Evolutionary conservation across 148 eudicot species (phyloP).

Genomic region (Cornus florida): DNA sequence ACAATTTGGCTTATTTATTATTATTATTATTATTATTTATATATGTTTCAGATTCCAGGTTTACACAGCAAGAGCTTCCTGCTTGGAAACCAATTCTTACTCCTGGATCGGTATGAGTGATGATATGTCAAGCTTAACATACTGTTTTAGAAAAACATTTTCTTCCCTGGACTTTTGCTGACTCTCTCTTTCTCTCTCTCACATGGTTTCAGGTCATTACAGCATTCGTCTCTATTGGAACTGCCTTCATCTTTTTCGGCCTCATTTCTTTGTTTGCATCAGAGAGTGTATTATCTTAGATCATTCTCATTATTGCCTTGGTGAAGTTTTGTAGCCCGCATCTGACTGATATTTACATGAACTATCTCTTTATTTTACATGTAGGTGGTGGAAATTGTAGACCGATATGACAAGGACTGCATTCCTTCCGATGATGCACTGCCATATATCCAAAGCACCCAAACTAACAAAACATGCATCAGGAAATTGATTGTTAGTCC

Average conservation of each 20-base stretch:
- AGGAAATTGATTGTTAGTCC: conserved; percentile 53
- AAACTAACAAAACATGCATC: conserved; percentile 69
- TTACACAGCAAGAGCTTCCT: conserved; percentile 92
- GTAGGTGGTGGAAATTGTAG: conserved; percentile 77
- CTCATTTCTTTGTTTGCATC: conserved; percentile 71
- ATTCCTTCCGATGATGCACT: conserved; percentile 39
- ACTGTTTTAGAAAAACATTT: background rate
- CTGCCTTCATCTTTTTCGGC: conserved; percentile 78
- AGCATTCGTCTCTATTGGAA: conserved; percentile 50
- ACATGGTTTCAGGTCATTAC: conserved; percentile 54
- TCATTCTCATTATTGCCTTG: conserved; percentile 1
- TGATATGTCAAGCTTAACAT: conserved; percentile 8
- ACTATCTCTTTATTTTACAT: conserved; percentile 10
- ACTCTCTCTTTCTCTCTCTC: conserved; percentile 1
- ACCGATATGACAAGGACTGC: conserved; percentile 71
- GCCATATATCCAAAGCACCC: conserved; percentile 47
- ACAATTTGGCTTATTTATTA: conserved; percentile 4
- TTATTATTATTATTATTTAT: conserved; percentile 10
- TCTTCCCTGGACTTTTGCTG: background rate
- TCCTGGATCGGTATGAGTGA: conserved; percentile 63
- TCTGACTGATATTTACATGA: conserved; percentile 5
- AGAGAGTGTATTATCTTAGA: conserved; percentile 41
- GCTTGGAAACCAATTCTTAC: conserved; percentile 87
- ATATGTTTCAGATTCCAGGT: conserved; percentile 64
- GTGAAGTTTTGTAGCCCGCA: conserved; percentile 11